Percentiles rank a stretch among this genome's conserved stretches.
Conservation (phyloP, 495 filamentous ascomycete genomes). For the Coniosporium apollinis region DNA sequence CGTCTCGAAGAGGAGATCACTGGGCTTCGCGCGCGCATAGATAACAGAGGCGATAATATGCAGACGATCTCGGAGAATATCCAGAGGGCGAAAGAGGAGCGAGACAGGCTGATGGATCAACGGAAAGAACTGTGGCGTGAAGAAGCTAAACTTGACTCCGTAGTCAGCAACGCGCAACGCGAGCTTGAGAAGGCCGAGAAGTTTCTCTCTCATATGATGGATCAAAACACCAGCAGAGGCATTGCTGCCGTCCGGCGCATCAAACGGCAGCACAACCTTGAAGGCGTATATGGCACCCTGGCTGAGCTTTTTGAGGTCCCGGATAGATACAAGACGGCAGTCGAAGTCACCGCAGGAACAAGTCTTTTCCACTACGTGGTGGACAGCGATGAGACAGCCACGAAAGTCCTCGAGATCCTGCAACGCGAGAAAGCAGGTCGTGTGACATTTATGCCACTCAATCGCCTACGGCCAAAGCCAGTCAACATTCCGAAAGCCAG, state of each 20-base stretch:
- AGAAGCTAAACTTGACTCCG: slow-evolving; percentile 66
- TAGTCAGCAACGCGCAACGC: slow-evolving; percentile 52
- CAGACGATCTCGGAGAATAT: slow-evolving; percentile 55
- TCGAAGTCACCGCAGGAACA: slow-evolving; percentile 82
- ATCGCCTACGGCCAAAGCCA: slow-evolving; percentile 49
- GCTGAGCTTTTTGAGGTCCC: slow-evolving; percentile 76
- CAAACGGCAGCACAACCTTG: slow-evolving; percentile 55
- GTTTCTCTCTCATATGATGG: slow-evolving; percentile 70
- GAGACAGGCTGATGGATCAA: slow-evolving; percentile 69
- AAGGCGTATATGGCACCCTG: slow-evolving; percentile 83
- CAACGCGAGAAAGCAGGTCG: slow-evolving; percentile 69
- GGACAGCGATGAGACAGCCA: slow-evolving; percentile 79
- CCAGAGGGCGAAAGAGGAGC: slow-evolving; percentile 59
- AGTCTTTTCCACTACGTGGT: slow-evolving; percentile 95
- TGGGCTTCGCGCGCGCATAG: slow-evolving; percentile 52
- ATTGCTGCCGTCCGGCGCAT: slow-evolving; percentile 66
- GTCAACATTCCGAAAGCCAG: slow-evolving; percentile 66
- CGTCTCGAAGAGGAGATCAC: slow-evolving; percentile 56
- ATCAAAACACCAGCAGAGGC: slow-evolving; percentile 67
- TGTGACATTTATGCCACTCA: slow-evolving; percentile 88
- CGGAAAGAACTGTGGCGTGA: slow-evolving; percentile 82
- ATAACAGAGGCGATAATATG: slow-evolving; percentile 58
- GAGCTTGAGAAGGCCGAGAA: slow-evolving; percentile 64
- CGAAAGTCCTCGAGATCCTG: slow-evolving; percentile 59
- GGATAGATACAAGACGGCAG: slow-evolving; percentile 74